Percentiles rank a stretch among this genome's conserved stretches.
These are phyloP conservation scores for Verruconis gallopava DNA, from an alignment of 2,329 filamentous ascomycete species.

Conservation along the genomic window DNA sequence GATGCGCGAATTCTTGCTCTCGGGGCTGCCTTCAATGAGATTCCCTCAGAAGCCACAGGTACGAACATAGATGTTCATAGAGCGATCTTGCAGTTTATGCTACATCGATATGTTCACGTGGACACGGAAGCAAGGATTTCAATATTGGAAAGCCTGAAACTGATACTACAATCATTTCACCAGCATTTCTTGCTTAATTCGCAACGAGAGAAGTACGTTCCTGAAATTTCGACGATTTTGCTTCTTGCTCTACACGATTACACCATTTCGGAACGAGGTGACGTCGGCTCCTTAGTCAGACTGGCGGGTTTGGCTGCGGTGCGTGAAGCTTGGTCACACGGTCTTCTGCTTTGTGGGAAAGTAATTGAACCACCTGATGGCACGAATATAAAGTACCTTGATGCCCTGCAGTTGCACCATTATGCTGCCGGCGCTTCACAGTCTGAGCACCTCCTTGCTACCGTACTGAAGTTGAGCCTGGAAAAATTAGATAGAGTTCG, in stretches of 20 bases:
- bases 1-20: slow-evolving; percentile 33
- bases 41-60: background rate
- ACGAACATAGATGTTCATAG: background rate
- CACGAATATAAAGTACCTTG: background rate
- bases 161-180: too few species aligned
- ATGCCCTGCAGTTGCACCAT: background rate
- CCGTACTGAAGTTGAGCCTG: slow-evolving; percentile 55
- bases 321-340: slow-evolving; percentile 28
- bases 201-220: background rate
- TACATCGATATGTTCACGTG: slow-evolving; percentile 13
- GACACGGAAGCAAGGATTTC: slow-evolving; percentile 33
- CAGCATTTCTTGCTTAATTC: too few species aligned
- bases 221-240: slow-evolving; percentile 12
- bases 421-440: background rate
- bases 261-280: slow-evolving; percentile 75
- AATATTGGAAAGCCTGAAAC: slow-evolving; percentile 18
- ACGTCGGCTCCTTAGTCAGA: slow-evolving; percentile 77
- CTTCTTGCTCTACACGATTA: slow-evolving; percentile 63
- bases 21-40: slow-evolving; percentile 23
- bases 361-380: too few species aligned
- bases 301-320: slow-evolving; percentile 63
- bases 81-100: background rate
- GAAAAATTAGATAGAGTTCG: slow-evolving; percentile 89
- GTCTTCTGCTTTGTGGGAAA: slow-evolving; percentile 13
- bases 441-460: slow-evolving; percentile 18